phyloP scores from a whole-genome alignment of 176 grass and related monocot genomes.

The Ananas comosus region DNA sequence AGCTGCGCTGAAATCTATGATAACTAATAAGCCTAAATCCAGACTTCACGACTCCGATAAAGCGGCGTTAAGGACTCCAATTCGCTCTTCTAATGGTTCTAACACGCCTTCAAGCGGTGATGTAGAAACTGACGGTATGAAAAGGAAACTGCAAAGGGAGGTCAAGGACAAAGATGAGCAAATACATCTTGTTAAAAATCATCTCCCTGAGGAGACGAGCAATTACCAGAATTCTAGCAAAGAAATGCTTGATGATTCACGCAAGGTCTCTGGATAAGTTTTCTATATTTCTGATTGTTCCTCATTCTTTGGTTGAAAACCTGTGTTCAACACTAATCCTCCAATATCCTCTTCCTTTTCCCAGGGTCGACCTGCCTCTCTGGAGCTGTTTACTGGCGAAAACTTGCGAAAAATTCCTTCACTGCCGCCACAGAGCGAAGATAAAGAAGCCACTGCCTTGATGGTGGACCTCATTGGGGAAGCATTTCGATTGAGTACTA shows the following conservation, averaged over 20 bases:
- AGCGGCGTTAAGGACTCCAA: not conserved
- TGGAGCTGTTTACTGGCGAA: not conserved
- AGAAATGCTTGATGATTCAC: not conserved
- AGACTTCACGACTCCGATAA: constrained; percentile 1
- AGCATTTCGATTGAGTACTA: not conserved
- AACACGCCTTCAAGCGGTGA: constrained; percentile 1
- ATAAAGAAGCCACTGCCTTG: not conserved
- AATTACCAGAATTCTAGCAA: not conserved
- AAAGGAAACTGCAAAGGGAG: not conserved
- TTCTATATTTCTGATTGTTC: not conserved
- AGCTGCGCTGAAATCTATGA: not conserved
- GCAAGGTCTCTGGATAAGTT: constrained; percentile 13
- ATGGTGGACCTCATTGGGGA: not conserved
- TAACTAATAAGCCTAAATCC: not conserved
- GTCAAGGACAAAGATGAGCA: not conserved
- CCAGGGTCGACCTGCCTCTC: not conserved
- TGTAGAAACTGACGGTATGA: not conserved
- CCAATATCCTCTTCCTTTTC: constrained; percentile 3
- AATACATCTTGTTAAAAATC: not conserved
- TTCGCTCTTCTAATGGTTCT: constrained; percentile 10
- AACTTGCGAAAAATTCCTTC: not conserved
- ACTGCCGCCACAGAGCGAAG: not conserved
- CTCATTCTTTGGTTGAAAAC: not conserved
- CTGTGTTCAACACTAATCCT: not conserved
- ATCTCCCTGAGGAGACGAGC: not conserved